Conservation (phyloP, 2,329 filamentous ascomycete species). For the Chrysoporthe austroafricana region DNA sequence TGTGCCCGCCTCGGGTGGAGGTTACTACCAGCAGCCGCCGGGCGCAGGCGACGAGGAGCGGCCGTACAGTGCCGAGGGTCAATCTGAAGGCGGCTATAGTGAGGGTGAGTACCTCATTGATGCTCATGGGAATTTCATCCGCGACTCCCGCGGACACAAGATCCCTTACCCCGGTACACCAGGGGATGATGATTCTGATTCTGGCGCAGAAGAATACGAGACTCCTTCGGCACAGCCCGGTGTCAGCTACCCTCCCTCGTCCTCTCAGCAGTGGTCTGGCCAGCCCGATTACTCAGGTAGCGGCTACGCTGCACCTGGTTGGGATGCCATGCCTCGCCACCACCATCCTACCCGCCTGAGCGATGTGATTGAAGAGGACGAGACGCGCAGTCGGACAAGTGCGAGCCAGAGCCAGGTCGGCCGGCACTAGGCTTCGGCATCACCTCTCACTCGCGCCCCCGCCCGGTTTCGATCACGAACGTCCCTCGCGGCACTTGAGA, state of each 20-base stretch:
- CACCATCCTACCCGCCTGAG: slow-evolving; percentile 88
- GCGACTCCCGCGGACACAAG: slow-evolving; percentile 63
- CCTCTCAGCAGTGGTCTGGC: slow-evolving; percentile 47
- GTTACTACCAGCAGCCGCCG: slow-evolving; percentile 49
- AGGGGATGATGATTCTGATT: slow-evolving; percentile 53
- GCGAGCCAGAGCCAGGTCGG: slow-evolving; percentile 68
- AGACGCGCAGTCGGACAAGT: slow-evolving; percentile 77
- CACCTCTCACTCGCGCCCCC: not conserved
- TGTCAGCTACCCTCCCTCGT: slow-evolving; percentile 42
- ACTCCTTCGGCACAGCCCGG: slow-evolving; percentile 50
- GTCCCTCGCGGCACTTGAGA: not conserved
- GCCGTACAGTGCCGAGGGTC: slow-evolving; percentile 47
- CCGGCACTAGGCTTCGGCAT: slow-evolving; percentile 39
- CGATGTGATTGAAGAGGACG: slow-evolving; percentile 85
- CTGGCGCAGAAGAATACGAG: slow-evolving; percentile 61
- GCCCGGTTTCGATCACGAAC: not conserved
- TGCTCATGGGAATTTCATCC: slow-evolving; percentile 61
- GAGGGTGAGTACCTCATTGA: slow-evolving; percentile 75
- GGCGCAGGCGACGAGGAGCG: slow-evolving; percentile 47
- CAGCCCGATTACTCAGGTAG: slow-evolving; percentile 67
- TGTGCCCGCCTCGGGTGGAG: slow-evolving; percentile 42
- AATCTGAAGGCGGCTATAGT: slow-evolving; percentile 66
- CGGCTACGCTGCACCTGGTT: slow-evolving; percentile 69
- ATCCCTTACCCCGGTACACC: slow-evolving; percentile 55
- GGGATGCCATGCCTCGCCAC: slow-evolving; percentile 78